These are phyloP conservation scores for Davidsoniella eucalypti DNA, from an alignment of 2,329 filamentous ascomycete species.

Conservation along the genomic window DNA sequence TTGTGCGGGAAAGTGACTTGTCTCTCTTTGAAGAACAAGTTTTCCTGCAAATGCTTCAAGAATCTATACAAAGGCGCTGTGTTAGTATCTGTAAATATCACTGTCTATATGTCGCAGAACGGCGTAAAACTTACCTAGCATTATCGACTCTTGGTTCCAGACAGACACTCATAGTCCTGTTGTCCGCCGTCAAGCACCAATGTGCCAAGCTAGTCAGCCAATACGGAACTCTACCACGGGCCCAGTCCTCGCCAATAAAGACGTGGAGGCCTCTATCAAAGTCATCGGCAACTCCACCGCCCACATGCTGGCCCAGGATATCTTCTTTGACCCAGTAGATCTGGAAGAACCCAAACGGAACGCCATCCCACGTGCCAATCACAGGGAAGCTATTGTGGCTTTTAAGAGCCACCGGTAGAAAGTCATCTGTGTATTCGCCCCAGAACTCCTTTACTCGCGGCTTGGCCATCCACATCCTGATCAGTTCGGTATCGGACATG, in stretches of 20 bases:
- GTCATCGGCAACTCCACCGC: constrained; percentile 44
- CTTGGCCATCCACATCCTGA: constrained; percentile 80
- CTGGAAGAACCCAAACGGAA: constrained; percentile 94
- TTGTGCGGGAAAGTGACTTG: constrained; percentile 86
- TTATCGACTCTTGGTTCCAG: constrained; percentile 90
- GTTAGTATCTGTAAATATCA: neutral
- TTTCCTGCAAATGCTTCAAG: constrained; percentile 46
- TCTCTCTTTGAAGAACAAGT: constrained; percentile 72
- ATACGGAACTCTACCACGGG: constrained; percentile 59
- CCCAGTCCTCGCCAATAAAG: constrained; percentile 83
- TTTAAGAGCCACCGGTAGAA: constrained; percentile 48
- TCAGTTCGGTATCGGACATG: constrained; percentile 38
- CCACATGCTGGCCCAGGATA: constrained; percentile 50
- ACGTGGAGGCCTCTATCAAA: constrained; percentile 84
- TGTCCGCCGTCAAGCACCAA: constrained; percentile 62
- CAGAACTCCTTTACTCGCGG: constrained; percentile 74
- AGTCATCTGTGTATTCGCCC: constrained; percentile 50
- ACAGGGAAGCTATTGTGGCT: constrained; percentile 71
- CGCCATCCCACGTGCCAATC: constrained; percentile 85
- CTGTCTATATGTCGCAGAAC: neutral
- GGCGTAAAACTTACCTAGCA: constrained; percentile 43
- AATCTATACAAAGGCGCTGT: constrained; percentile 18
- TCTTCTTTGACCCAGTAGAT: constrained; percentile 98
- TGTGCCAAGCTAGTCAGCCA: constrained; percentile 86
- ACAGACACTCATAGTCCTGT: constrained; percentile 65